A percentile compares a stretch with the other conserved stretches of the same genome.
Evolutionary conservation across 306 rosid genomes (phyloP).

Genomic region (Potentilla sterilis): DNA sequence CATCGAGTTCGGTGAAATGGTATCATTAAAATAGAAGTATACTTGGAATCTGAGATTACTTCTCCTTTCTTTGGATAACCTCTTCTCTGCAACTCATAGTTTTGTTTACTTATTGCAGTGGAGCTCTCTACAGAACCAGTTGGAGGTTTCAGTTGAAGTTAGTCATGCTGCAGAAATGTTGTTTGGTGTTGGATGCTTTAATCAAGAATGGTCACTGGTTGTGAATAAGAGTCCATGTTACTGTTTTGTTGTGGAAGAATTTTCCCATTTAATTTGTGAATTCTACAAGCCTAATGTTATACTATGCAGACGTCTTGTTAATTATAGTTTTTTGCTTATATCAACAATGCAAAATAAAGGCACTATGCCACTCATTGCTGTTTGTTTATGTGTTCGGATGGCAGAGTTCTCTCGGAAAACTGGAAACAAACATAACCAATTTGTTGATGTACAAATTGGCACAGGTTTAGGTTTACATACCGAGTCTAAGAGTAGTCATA

Average conservation of each 20-base stretch:
- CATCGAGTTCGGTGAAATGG: no score
- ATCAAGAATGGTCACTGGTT: not conserved
- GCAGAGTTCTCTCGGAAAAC: not conserved
- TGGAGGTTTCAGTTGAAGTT: conserved; percentile 8
- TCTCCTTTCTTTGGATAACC: not conserved
- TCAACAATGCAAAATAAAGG: not conserved
- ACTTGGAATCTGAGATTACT: not conserved
- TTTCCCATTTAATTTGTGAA: not conserved
- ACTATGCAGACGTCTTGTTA: not conserved
- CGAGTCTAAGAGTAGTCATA: not conserved
- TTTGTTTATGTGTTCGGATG: not conserved
- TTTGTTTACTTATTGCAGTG: conserved; percentile 17
- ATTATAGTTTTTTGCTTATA: not conserved
- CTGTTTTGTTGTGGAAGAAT: conserved; percentile 6
- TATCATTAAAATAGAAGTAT: no score
- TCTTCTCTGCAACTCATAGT: not conserved
- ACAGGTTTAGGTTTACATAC: not conserved
- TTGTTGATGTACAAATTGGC: not conserved
- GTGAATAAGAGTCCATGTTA: conserved; percentile 27
- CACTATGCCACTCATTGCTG: not conserved
- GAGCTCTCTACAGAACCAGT: not conserved
- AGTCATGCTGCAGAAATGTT: not conserved
- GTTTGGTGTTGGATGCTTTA: conserved; percentile 1
- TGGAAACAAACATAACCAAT: not conserved
- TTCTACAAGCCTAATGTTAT: not conserved